phyloP scores from a whole-genome alignment of 1,284 basidiomycete species.

The Microbotryum silenes-acaulis region DNA sequence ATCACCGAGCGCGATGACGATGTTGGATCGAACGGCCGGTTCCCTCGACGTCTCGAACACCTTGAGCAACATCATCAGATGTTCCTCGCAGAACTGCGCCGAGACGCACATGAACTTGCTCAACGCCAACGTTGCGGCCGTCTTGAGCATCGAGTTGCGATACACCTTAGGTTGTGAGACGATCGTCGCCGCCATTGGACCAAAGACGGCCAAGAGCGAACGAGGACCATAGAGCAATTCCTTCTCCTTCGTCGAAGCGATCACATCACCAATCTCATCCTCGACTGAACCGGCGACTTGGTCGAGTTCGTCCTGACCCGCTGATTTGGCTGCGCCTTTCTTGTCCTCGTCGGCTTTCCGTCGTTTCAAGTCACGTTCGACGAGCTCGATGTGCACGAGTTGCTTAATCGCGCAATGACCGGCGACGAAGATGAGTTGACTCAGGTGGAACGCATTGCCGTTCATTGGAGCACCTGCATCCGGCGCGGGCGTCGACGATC shows the following conservation, averaged over 20 bases:
- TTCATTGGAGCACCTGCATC: slow-evolving; percentile 27
- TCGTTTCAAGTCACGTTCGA: slow-evolving; percentile 95
- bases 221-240: slow-evolving; percentile 78
- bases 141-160: slow-evolving; percentile 76
- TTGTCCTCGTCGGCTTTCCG: slow-evolving; percentile 81
- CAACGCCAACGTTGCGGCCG: slow-evolving; percentile 78
- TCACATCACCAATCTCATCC: slow-evolving; percentile 92
- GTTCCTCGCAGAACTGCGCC: slow-evolving; percentile 82
- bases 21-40: slow-evolving; percentile 82
- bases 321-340: slow-evolving; percentile 35
- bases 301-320: slow-evolving; percentile 68
- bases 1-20: slow-evolving; percentile 94
- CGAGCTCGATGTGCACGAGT: slow-evolving; percentile 89
- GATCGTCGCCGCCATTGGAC: slow-evolving; percentile 81
- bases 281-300: slow-evolving; percentile 96
- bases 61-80: slow-evolving; percentile 83
- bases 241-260: slow-evolving; percentile 71
- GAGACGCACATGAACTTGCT: slow-evolving; percentile 97
- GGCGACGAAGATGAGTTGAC: slow-evolving; percentile 85
- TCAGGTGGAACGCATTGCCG: slow-evolving; percentile 75
- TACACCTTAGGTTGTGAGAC: slow-evolving; percentile 74
- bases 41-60: slow-evolving; percentile 86
- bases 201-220: slow-evolving; percentile 78
- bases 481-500: background rate
- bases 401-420: slow-evolving; percentile 97